phyloP scores from a whole-genome alignment of 1,139 yeast species.

The Eremothecium coryli region DNA sequence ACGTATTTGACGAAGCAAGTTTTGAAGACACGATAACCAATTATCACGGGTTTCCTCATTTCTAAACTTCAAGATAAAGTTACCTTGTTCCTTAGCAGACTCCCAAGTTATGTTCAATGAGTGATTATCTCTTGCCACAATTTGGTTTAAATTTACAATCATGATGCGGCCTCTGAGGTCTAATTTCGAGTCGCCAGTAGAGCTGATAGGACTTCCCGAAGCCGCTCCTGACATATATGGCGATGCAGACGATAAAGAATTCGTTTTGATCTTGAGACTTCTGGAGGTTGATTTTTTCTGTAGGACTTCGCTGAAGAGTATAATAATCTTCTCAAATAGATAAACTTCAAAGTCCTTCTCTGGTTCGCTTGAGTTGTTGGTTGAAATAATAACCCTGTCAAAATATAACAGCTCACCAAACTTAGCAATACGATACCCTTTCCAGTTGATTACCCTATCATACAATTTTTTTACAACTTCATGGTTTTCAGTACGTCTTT shows the following conservation, averaged over 20 bases:
- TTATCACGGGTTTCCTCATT: constrained; percentile 63
- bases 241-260: constrained; percentile 21
- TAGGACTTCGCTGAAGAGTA: constrained; percentile 57
- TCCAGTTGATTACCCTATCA: constrained; percentile 80
- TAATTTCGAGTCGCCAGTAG: constrained; percentile 29
- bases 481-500: constrained; percentile 82
- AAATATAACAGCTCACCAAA: constrained; percentile 81
- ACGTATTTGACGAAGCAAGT: constrained; percentile 31
- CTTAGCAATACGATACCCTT: constrained; percentile 74
- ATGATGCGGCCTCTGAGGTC: constrained; percentile 65
- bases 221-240: constrained; percentile 19
- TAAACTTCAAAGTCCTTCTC: constrained; percentile 89
- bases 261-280: constrained; percentile 26
- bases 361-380: constrained; percentile 40
- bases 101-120: constrained; percentile 67
- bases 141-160: constrained; percentile 54
- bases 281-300: constrained; percentile 31
- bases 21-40: constrained; percentile 55
- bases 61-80: constrained; percentile 58
- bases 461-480: constrained; percentile 59
- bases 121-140: constrained; percentile 37
- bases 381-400: constrained; percentile 63
- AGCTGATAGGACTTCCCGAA: constrained; percentile 5
- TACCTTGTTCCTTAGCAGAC: constrained; percentile 68
- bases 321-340: constrained; percentile 75